A percentile compares a stretch with the other conserved stretches of the same genome.
Conservation (phyloP, 495 filamentous ascomycete genomes). For the Pyrenula massariospora region DNA sequence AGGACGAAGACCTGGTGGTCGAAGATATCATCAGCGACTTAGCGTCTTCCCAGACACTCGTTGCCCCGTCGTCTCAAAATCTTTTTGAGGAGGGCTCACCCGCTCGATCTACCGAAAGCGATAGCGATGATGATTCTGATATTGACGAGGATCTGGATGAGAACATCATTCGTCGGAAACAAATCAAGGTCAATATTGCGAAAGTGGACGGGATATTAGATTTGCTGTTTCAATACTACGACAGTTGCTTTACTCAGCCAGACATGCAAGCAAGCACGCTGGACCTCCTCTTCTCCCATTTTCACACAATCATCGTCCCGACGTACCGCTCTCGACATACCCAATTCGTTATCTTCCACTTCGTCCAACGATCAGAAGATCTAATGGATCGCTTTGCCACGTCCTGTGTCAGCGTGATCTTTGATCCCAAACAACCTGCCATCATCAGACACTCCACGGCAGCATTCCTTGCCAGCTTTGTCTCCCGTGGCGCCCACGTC, state of each 20-base stretch:
- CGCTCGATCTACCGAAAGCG: constrained; percentile 13
- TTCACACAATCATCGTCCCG: constrained; percentile 74
- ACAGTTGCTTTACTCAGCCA: constrained; percentile 23
- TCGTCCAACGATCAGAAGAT: constrained; percentile 61
- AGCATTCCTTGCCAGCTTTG: constrained; percentile 88
- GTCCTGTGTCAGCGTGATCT: constrained; percentile 61
- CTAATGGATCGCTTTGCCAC: constrained; percentile 72
- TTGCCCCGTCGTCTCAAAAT: constrained; percentile 1
- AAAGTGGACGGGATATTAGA: constrained; percentile 94
- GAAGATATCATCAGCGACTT: constrained; percentile 31
- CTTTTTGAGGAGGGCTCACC: constrained; percentile 24
- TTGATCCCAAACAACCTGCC: constrained; percentile 47
- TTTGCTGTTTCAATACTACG: constrained; percentile 73
- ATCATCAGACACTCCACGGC: constrained; percentile 70
- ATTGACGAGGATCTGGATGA: constrained; percentile 38
- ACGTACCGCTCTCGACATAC: constrained; percentile 79
- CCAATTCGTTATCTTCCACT: constrained; percentile 89
- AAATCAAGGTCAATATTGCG: constrained; percentile 65
- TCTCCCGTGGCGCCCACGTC: constrained; percentile 75
- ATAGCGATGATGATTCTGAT: constrained; percentile 28
- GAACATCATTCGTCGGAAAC: constrained; percentile 35
- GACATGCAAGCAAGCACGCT: constrained; percentile 51
- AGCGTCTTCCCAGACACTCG: background rate
- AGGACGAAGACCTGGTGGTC: constrained; percentile 60
- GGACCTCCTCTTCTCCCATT: constrained; percentile 68